phyloP scores from a whole-genome alignment of 768 basidiomycete species.

The Podaxis pistillaris region DNA sequence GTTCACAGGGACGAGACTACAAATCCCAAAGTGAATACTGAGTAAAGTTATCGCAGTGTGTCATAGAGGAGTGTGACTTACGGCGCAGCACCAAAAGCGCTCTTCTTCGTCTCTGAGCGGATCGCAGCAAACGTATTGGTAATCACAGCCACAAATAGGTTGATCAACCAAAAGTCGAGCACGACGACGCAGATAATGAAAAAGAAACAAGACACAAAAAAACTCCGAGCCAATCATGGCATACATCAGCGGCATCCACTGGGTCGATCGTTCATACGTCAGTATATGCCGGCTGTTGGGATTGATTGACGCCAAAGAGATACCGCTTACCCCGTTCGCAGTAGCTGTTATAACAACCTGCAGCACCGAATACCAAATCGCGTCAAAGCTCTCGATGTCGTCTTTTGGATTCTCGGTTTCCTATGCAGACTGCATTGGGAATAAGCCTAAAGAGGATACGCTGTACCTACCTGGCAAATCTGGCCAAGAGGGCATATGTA shows the following conservation, averaged over 20 bases:
- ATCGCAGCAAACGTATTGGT: constrained; percentile 91
- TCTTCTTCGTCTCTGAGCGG: constrained; percentile 79
- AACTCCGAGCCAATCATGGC: constrained; percentile 86
- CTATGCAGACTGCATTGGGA: constrained; percentile 29
- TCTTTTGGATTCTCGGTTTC: constrained; percentile 64
- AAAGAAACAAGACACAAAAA: constrained; percentile 82
- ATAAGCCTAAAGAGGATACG: not conserved
- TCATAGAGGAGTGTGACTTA: constrained; percentile 32
- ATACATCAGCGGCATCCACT: constrained; percentile 89
- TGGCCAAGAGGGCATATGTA: constrained; percentile 90
- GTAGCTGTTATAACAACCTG: constrained; percentile 86
- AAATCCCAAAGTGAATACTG: not conserved
- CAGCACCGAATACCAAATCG: constrained; percentile 74
- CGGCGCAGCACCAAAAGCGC: constrained; percentile 87
- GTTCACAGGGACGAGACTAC: constrained; percentile 30
- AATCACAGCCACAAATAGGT: constrained; percentile 93
- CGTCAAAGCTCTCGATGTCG: constrained; percentile 82
- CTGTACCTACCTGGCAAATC: constrained; percentile 61
- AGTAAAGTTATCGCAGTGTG: not conserved
- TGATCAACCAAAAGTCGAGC: constrained; percentile 93
- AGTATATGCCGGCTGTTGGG: not conserved
- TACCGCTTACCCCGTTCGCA: constrained; percentile 64
- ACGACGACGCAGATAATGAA: constrained; percentile 83
- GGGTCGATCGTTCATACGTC: not conserved
- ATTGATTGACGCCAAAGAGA: not conserved